These are phyloP conservation scores for Voacanga thouarsii DNA, from an alignment of 257 asterid species.

Conservation along the genomic window DNA sequence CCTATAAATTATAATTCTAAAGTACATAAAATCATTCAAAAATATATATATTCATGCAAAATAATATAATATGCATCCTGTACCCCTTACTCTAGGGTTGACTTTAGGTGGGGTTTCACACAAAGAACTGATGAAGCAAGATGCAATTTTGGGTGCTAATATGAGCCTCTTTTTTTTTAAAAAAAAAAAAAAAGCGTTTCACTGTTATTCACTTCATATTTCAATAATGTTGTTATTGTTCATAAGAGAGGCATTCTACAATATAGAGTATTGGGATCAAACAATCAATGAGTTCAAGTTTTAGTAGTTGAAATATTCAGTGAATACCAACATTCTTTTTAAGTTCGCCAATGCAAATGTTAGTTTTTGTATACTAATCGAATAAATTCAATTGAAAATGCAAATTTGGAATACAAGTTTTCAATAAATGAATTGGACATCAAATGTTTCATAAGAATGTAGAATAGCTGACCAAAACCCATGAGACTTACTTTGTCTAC, in stretches of 20 bases:
- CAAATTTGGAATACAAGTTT: neutral
- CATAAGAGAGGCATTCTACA: too few species aligned
- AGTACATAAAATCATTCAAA: too few species aligned
- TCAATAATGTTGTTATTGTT: neutral
- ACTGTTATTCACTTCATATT: neutral
- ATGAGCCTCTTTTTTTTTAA: neutral
- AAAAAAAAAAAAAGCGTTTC: neutral
- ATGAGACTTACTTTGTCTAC: slow-evolving; percentile 55
- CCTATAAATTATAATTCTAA: too few species aligned
- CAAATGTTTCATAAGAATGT: neutral
- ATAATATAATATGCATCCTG: too few species aligned
- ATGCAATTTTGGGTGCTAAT: too few species aligned
- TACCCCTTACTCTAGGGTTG: too few species aligned
- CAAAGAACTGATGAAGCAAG: neutral
- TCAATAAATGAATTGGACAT: neutral
- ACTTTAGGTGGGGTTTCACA: too few species aligned
- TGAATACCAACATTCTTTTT: neutral
- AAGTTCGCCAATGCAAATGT: neutral
- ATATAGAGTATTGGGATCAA: neutral
- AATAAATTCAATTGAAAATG: neutral
- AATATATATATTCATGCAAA: too few species aligned
- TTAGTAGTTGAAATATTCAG: neutral
- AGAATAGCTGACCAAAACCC: neutral
- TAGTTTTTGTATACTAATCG: neutral
- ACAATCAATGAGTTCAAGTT: neutral